phyloP scores from a whole-genome alignment of 345 rosid genomes.

The Populus nigra region DNA sequence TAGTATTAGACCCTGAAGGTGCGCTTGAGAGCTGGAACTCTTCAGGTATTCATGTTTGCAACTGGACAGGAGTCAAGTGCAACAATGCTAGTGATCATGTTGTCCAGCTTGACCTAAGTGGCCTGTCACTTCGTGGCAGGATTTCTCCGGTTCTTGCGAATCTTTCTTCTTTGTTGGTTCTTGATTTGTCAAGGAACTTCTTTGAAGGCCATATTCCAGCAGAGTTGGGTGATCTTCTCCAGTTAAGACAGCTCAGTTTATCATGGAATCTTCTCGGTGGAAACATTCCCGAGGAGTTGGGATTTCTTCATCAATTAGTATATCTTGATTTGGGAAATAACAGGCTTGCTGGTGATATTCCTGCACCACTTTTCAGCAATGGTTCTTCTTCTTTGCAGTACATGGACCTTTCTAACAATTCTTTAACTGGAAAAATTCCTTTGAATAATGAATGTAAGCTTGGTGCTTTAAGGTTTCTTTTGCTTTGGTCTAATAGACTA shows the following conservation, averaged over 20 bases:
- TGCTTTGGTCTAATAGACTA: constrained; percentile 79
- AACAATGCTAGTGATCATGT: constrained; percentile 43
- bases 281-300: constrained; percentile 54
- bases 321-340: constrained; percentile 68
- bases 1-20: constrained; percentile 48
- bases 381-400: constrained; percentile 51
- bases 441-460: constrained; percentile 48
- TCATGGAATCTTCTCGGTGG: constrained; percentile 71
- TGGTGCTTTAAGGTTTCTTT: constrained; percentile 50
- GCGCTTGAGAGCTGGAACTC: constrained; percentile 54
- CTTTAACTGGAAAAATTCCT: constrained; percentile 62
- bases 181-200: constrained; percentile 76
- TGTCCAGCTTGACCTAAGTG: constrained; percentile 55
- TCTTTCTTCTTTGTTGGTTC: constrained; percentile 56
- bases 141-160: constrained; percentile 62
- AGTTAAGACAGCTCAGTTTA: constrained; percentile 54
- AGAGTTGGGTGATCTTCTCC: constrained; percentile 50
- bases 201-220: constrained; percentile 62
- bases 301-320: constrained; percentile 40
- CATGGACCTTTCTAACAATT: constrained; percentile 77
- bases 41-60: constrained; percentile 49
- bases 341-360: constrained; percentile 52
- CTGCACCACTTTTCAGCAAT: constrained; percentile 59
- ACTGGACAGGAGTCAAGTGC: constrained; percentile 74
- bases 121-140: constrained; percentile 50